Percentiles rank a stretch among this genome's conserved stretches.
Evolutionary conservation across 2,329 filamentous ascomycete genomes (phyloP).

Genomic region (Anisogramma anomala): DNA sequence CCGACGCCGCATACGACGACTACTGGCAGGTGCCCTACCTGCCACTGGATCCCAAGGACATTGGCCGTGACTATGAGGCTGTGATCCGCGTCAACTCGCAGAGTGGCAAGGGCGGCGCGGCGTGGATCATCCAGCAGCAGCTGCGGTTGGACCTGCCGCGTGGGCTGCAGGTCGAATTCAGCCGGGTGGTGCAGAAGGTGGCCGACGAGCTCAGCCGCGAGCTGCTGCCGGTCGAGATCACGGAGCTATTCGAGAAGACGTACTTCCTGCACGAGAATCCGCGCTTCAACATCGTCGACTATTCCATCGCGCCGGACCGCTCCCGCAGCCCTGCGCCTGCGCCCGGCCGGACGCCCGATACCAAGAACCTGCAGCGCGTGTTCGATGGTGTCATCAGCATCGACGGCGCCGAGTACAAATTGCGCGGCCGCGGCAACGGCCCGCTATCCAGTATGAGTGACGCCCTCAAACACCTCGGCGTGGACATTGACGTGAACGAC

Average conservation of each 20-base stretch:
- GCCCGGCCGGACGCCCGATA: slow-evolving; percentile 62
- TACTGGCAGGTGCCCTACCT: slow-evolving; percentile 84
- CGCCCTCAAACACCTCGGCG: slow-evolving; percentile 64
- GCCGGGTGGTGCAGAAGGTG: slow-evolving; percentile 69
- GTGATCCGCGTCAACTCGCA: slow-evolving; percentile 97
- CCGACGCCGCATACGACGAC: slow-evolving; percentile 48
- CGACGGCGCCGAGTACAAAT: slow-evolving; percentile 65
- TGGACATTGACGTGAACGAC: slow-evolving; percentile 81
- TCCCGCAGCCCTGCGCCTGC: slow-evolving; percentile 60
- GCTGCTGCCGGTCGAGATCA: slow-evolving; percentile 73
- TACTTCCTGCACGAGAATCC: slow-evolving; percentile 79
- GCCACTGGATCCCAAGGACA: slow-evolving; percentile 83
- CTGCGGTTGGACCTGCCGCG: slow-evolving; percentile 87
- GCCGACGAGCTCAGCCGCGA: slow-evolving; percentile 76
- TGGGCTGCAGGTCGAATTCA: slow-evolving; percentile 84
- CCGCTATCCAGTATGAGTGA: slow-evolving; percentile 81
- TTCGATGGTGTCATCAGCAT: slow-evolving; percentile 80
- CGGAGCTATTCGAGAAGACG: slow-evolving; percentile 72
- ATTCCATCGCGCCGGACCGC: slow-evolving; percentile 78
- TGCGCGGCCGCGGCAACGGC: slow-evolving; percentile 76
- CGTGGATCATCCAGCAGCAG: slow-evolving; percentile 84
- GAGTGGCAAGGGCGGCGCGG: slow-evolving; percentile 84
- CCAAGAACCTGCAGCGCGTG: slow-evolving; percentile 63
- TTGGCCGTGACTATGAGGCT: slow-evolving; percentile 93
- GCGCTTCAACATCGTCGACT: slow-evolving; percentile 78